phyloP scores from a whole-genome alignment of 768 basidiomycete genomes.

The Scleroderma citrinum region DNA sequence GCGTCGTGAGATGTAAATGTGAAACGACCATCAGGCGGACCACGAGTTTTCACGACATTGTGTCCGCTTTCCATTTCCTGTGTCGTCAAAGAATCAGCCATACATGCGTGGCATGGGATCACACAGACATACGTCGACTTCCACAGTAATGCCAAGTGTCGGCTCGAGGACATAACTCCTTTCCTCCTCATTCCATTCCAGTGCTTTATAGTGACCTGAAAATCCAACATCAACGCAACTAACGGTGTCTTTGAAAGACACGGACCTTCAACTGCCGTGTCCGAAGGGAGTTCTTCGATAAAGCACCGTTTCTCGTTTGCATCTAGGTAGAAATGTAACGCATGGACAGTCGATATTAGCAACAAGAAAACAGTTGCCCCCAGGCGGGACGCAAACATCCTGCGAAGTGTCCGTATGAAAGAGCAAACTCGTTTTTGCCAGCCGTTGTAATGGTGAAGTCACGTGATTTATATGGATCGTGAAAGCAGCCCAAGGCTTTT shows the following conservation, averaged over 20 bases:
- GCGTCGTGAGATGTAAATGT: slow-evolving; percentile 97
- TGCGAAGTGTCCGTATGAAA: neutral
- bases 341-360: slow-evolving; percentile 46
- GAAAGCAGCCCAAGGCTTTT: neutral
- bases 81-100: neutral
- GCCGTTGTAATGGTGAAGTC: neutral
- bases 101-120: neutral
- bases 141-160: slow-evolving; percentile 82
- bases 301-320: slow-evolving; percentile 92
- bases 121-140: slow-evolving; percentile 67
- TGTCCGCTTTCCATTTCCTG: slow-evolving; percentile 87
- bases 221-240: neutral
- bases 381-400: slow-evolving; percentile 21
- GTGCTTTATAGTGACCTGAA: slow-evolving; percentile 84
- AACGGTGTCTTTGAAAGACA: slow-evolving; percentile 2
- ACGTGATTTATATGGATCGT: too few relatives aligned
- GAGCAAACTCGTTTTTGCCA: neutral
- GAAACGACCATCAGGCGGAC: slow-evolving; percentile 85
- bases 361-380: slow-evolving; percentile 24
- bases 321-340: slow-evolving; percentile 96
- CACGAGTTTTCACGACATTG: slow-evolving; percentile 81
- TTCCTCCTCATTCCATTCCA: slow-evolving; percentile 79
- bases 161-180: slow-evolving; percentile 67
- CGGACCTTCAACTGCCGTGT: slow-evolving; percentile 92
- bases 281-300: slow-evolving; percentile 90